Evolutionary conservation across 179 eudicot genomes (phyloP), one percentile per base, ranked within the genome.

Genomic region (Silene noctiflora): DNA sequence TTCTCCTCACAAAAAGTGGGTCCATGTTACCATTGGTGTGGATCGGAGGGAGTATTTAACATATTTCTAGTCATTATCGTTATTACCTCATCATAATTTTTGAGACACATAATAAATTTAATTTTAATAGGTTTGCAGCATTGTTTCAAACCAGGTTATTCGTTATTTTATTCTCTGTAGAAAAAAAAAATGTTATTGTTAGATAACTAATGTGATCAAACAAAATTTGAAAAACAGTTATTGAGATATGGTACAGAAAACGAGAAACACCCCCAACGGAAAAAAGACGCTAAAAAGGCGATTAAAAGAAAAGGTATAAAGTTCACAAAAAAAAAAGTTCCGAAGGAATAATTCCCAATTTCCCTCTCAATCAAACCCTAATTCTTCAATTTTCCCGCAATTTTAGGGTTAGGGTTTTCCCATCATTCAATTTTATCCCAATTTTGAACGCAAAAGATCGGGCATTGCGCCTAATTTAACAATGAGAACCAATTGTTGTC

Each of bases 401-500:
- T 24, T 61, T 19, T 80, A 80, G 83, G 76, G 76, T 76, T 80
- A 63, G 79, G 79, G 76, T 80, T 80, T 73, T 22, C 21, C 8
- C 20, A 53, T 24, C 17, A 46, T 46, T 29, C 51, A 66, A 58
- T 33, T 24, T 24, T 21, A 13, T 29, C 66, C 81, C 48, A 68
- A 68, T 67, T 75, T 56, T n/a, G 20, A 3, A 5, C 20, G 3
- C 69, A 3, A 13, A 64, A 2, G 22, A 24, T 4, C 6, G 4
- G 3, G 4, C 24, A 75, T 39, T 44, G 64, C 59, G 61, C 9
- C 69, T 25, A 14, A 13, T 55, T 58, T 5, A 27, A 83, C 74
- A 78, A 91, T 89, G 93, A 82, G 84, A 55, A 74, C 73, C 19
- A 84, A 88, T 67, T 89, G 87, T 79, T 88, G 88, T 81, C 92